Conservation (phyloP, 2,329 filamentous ascomycete genomes). For the Sporothrix brasiliensis region DNA sequence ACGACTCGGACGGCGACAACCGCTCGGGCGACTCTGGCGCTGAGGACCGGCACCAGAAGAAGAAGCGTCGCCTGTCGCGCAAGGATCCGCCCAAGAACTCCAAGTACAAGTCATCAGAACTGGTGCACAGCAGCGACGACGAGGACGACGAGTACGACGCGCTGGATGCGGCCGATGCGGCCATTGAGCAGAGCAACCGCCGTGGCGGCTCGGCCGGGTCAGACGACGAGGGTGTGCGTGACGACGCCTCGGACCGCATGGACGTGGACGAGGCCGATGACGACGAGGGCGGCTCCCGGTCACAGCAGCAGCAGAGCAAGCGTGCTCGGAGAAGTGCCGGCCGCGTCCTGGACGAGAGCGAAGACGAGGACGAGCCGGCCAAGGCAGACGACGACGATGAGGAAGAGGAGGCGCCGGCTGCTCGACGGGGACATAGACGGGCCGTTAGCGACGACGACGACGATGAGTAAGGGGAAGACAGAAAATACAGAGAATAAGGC, state of each 20-base stretch:
- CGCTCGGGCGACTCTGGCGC: constrained; percentile 46
- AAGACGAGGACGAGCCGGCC: constrained; percentile 39
- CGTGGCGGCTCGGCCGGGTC: constrained; percentile 33
- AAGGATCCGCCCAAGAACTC: constrained; percentile 50
- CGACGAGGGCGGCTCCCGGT: constrained; percentile 33
- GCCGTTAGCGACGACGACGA: constrained; percentile 32
- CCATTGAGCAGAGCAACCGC: constrained; percentile 46
- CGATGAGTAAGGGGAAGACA: constrained; percentile 23
- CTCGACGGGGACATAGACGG: constrained; percentile 29
- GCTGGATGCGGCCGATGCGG: constrained; percentile 38
- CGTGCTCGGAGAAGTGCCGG: constrained; percentile 30
- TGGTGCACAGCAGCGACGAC: constrained; percentile 76
- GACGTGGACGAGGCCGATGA: constrained; percentile 49
- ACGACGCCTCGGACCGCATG: constrained; percentile 52
- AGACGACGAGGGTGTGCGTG: constrained; percentile 41
- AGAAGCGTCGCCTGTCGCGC: constrained; percentile 59
- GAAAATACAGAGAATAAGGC: no score
- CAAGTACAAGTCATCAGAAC: constrained; percentile 86
- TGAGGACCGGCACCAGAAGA: constrained; percentile 59
- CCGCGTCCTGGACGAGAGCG: constrained; percentile 40
- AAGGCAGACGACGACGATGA: constrained; percentile 17
- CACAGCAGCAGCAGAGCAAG: constrained; percentile 31
- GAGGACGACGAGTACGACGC: constrained; percentile 42
- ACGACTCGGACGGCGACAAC: constrained; percentile 60
- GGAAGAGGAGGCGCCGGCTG: constrained; percentile 24